Conservation (phyloP, 108 stramenopile species). For the Ochromonas danica region DNA sequence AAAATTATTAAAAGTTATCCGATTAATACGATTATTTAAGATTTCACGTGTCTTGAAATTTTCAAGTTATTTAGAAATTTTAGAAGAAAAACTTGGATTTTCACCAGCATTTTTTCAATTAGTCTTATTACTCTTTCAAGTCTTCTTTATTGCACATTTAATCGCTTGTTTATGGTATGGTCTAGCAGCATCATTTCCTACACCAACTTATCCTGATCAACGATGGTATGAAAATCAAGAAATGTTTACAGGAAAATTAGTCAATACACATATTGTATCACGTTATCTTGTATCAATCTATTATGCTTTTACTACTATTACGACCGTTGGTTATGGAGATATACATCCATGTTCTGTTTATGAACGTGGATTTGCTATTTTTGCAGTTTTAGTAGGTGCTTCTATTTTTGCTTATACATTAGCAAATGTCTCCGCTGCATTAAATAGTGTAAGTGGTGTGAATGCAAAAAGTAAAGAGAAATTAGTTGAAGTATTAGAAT, state of each 20-base stretch:
- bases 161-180: conserved; percentile 46
- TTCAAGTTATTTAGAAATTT: conserved; percentile 40
- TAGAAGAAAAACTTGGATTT: conserved; percentile 62
- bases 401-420: conserved; percentile 24
- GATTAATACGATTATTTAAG: conserved; percentile 62
- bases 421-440: conserved; percentile 6
- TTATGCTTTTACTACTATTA: conserved; percentile 11
- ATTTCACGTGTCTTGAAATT: conserved; percentile 58
- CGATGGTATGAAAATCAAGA: neutral
- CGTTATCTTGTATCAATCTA: conserved; percentile 23
- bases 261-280: neutral
- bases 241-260: neutral
- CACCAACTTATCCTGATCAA: neutral
- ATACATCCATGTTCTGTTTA: neutral
- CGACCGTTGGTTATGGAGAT: conserved; percentile 34
- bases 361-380: neutral
- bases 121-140: conserved; percentile 33
- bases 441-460: neutral
- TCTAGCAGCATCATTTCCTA: neutral
- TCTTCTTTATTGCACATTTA: conserved; percentile 51
- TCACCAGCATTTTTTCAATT: conserved; percentile 3
- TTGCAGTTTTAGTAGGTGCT: neutral
- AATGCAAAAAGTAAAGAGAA: neutral
- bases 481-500: conserved; percentile 1
- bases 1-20: conserved; percentile 63